Conservation (phyloP, 495 filamentous ascomycete genomes). For the Acidiella bohemica region DNA sequence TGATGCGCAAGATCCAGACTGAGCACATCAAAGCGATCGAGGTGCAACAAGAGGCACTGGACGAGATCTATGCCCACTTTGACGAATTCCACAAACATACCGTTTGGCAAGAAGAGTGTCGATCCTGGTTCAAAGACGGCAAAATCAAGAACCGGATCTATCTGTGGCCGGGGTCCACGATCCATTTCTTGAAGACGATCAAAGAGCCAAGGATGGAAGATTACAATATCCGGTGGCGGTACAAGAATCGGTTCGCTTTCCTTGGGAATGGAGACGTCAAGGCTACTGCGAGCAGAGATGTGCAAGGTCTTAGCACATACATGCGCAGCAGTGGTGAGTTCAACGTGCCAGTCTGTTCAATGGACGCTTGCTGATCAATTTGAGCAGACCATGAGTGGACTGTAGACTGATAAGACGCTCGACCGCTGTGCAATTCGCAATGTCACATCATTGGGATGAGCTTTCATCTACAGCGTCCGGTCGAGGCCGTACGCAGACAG, state of each 20-base stretch:
- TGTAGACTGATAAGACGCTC: slow-evolving; percentile 12
- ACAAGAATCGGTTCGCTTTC: slow-evolving; percentile 30
- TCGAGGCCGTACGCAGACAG: too few relatives aligned
- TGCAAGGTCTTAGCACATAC: slow-evolving; percentile 29
- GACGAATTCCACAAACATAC: slow-evolving; percentile 15
- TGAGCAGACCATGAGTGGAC: slow-evolving; percentile 13
- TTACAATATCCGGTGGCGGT: slow-evolving; percentile 24
- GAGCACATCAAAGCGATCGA: slow-evolving; percentile 15
- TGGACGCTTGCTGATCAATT: background rate
- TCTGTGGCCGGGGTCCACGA: slow-evolving; percentile 25
- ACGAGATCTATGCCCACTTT: slow-evolving; percentile 13
- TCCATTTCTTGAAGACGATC: slow-evolving; percentile 25
- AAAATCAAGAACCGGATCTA: slow-evolving; percentile 33
- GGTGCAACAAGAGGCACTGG: slow-evolving; percentile 13
- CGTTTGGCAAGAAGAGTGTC: slow-evolving; percentile 16
- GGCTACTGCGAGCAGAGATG: slow-evolving; percentile 24
- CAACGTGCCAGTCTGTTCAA: too few relatives aligned
- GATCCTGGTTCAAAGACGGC: slow-evolving; percentile 19
- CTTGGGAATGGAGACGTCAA: slow-evolving; percentile 33
- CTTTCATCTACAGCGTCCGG: too few relatives aligned
- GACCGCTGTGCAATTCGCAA: too few relatives aligned
- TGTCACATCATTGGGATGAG: too few relatives aligned
- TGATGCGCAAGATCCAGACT: slow-evolving; percentile 15
- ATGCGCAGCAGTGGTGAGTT: slow-evolving; percentile 23
- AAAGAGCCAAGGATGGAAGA: slow-evolving; percentile 26